A percentile compares a stretch with the other conserved stretches of the same genome.
Evolutionary conservation across 2,329 filamentous ascomycete genomes (phyloP).

Genomic region (Ascocoryne sarcoides): DNA sequence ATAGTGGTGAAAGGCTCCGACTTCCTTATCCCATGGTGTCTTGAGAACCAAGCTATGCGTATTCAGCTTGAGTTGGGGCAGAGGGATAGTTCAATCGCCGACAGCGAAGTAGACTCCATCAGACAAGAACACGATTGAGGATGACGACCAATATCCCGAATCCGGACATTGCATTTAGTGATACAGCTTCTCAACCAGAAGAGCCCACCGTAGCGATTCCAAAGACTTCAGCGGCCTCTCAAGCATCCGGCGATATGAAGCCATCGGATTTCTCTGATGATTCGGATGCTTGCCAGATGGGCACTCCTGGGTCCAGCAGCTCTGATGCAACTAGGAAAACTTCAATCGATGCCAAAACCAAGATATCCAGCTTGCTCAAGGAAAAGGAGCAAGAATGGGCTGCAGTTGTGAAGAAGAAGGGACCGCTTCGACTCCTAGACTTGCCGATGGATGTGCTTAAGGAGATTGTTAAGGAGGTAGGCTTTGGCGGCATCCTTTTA

Average conservation of each 20-base stretch:
- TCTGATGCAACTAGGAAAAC: conserved; percentile 10
- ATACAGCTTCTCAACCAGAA: conserved; percentile 24
- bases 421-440: conserved; percentile 59
- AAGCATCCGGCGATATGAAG: conserved; percentile 17
- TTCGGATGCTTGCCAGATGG: conserved; percentile 16
- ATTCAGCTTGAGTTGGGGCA: conserved; percentile 11
- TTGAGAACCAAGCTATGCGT: conserved; percentile 15
- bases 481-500: conserved; percentile 12
- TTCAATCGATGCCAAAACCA: conserved; percentile 21
- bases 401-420: conserved; percentile 48
- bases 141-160: conserved; percentile 22
- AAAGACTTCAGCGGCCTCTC: conserved; percentile 24
- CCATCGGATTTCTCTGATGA: conserved; percentile 12
- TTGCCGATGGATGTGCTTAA: conserved; percentile 71
- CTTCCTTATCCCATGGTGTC: too few species aligned
- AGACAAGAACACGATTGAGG: conserved; percentile 4
- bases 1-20: too few species aligned
- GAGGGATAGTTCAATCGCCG: conserved; percentile 18
- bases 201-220: conserved; percentile 20
- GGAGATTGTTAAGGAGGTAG: conserved; percentile 69
- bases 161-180: conserved; percentile 20
- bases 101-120: conserved; percentile 16
- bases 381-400: conserved; percentile 59
- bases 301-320: conserved; percentile 10
- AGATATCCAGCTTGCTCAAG: conserved; percentile 39